Evolutionary conservation across 2,329 filamentous ascomycete genomes (phyloP).

Genomic region (Alternaria infectoria): DNA sequence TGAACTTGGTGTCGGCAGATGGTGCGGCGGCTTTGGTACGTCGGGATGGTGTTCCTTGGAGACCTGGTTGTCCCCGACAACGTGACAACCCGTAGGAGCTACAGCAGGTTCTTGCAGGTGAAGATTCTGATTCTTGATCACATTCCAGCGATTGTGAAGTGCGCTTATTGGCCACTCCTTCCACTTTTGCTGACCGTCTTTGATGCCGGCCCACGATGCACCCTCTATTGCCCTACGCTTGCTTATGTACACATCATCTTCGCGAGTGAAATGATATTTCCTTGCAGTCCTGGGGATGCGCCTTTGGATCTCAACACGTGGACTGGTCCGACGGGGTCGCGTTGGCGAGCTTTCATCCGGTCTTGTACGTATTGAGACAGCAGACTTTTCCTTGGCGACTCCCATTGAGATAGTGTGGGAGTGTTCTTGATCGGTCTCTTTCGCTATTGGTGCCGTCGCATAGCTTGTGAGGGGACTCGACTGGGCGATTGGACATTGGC

Average conservation of each 20-base stretch:
- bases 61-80: neutral
- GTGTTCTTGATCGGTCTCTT: neutral
- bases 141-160: constrained; percentile 24
- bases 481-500: neutral
- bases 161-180: constrained; percentile 19
- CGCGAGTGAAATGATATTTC: constrained; percentile 36
- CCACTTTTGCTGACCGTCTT: constrained; percentile 27
- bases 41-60: neutral
- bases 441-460: neutral
- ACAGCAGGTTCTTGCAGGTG: constrained; percentile 2
- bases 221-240: constrained; percentile 34
- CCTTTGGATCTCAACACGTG: constrained; percentile 19
- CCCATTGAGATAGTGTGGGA: neutral
- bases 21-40: constrained; percentile 15
- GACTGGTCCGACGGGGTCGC: constrained; percentile 14
- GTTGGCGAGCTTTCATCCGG: neutral
- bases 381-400: neutral
- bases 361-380: neutral
- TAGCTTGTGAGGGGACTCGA: constrained; percentile 18
- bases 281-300: neutral
- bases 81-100: neutral
- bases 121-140: constrained; percentile 16
- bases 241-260: constrained; percentile 48
- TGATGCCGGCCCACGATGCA: constrained; percentile 32
- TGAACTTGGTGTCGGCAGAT: constrained; percentile 41